A percentile compares a stretch with the other conserved stretches of the same genome.
Evolutionary conservation across 1,284 basidiomycete species (phyloP).

Genomic region (Leucoagaricus sp.): DNA sequence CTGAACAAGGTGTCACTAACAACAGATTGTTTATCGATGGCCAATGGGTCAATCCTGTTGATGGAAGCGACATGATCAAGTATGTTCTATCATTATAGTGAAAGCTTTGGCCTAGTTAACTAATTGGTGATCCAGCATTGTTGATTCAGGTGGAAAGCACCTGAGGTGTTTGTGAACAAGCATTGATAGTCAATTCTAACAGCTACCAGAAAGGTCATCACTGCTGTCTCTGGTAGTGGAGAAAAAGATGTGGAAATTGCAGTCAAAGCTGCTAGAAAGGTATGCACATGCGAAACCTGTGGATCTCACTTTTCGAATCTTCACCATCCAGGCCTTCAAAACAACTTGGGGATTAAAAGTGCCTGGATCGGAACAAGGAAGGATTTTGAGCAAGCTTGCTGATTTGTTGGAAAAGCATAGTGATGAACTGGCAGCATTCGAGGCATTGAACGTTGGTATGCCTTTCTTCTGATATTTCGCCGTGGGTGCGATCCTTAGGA

Average conservation of each 20-base stretch:
- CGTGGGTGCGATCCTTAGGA: constrained; percentile 49
- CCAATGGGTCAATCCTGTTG: constrained; percentile 70
- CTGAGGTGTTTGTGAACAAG: not conserved
- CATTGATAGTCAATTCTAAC: not conserved
- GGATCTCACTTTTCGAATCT: not conserved
- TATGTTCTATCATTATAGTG: constrained; percentile 27
- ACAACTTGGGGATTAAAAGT: constrained; percentile 70
- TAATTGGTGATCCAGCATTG: constrained; percentile 38
- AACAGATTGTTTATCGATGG: constrained; percentile 77
- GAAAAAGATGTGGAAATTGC: constrained; percentile 75
- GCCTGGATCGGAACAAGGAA: constrained; percentile 64
- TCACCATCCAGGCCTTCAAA: constrained; percentile 59
- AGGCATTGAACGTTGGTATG: constrained; percentile 71
- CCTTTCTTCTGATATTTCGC: constrained; percentile 14
- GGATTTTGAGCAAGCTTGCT: constrained; percentile 69
- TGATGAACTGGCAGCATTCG: constrained; percentile 76
- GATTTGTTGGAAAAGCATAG: constrained; percentile 70
- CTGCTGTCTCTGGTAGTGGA: constrained; percentile 68
- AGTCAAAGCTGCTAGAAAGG: constrained; percentile 74
- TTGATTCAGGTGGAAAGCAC: constrained; percentile 63
- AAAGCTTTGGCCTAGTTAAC: not conserved
- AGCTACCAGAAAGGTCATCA: constrained; percentile 73
- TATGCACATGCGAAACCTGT: not conserved
- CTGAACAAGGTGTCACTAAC: not conserved
- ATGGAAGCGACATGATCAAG: constrained; percentile 57